Conservation (phyloP, 495 filamentous ascomycete species). For the Glonium stellatum region DNA sequence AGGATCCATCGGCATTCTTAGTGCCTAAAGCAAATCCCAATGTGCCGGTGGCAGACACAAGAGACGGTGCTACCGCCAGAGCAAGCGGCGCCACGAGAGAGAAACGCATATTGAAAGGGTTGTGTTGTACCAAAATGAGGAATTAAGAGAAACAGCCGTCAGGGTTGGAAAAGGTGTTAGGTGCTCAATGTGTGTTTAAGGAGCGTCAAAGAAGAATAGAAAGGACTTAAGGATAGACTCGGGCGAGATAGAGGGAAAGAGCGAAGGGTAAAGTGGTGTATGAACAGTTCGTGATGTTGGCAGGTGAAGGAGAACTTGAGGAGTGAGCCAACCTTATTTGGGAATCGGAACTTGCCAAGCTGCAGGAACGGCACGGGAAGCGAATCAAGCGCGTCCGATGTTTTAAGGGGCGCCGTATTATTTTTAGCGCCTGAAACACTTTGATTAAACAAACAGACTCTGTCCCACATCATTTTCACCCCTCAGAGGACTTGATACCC, state of each 20-base stretch:
- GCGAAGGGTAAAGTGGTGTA: conserved; percentile 7
- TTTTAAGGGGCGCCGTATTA: conserved; percentile 2
- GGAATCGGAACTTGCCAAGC: background rate
- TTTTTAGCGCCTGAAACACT: background rate
- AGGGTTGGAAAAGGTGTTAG: background rate
- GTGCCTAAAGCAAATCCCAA: conserved; percentile 52
- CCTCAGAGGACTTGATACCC: too few species aligned
- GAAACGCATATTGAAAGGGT: conserved; percentile 34
- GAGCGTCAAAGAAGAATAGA: background rate
- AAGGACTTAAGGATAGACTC: background rate
- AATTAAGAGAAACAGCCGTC: background rate
- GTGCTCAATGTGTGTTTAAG: background rate
- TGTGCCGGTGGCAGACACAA: conserved; percentile 40
- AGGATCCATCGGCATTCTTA: conserved; percentile 49
- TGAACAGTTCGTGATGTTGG: conserved; percentile 14
- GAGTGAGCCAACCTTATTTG: background rate
- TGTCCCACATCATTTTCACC: too few species aligned
- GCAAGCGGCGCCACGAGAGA: conserved; percentile 34
- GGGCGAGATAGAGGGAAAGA: conserved; percentile 7
- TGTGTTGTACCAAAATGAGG: background rate
- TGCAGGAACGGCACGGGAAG: background rate
- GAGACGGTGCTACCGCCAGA: conserved; percentile 37
- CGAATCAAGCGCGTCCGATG: background rate
- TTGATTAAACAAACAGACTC: too few species aligned
- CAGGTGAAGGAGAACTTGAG: conserved; percentile 3